phyloP scores from a whole-genome alignment of 108 stramenopile genomes.

The Cyclostephanos tholiformis region DNA sequence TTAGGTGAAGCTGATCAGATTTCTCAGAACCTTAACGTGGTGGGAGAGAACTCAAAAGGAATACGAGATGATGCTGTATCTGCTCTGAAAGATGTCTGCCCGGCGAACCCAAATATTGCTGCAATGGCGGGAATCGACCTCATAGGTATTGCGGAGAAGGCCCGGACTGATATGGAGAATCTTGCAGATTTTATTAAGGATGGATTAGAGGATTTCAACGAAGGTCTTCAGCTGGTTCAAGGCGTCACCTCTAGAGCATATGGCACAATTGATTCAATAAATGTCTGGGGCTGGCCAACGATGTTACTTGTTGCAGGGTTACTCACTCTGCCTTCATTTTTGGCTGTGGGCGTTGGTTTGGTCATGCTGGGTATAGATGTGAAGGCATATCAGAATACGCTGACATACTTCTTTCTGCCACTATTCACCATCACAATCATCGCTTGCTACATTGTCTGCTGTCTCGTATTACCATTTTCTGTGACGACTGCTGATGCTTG shows the following conservation, averaged over 20 bases:
- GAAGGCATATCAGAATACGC: slow-evolving; percentile 26
- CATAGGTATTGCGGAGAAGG: slow-evolving; percentile 33
- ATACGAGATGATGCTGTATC: slow-evolving; percentile 34
- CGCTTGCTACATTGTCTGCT: slow-evolving; percentile 25
- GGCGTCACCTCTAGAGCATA: not conserved
- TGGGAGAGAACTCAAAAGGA: slow-evolving; percentile 26
- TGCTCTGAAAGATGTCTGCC: slow-evolving; percentile 39
- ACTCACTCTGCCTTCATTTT: slow-evolving; percentile 37
- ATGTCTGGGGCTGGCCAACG: slow-evolving; percentile 46
- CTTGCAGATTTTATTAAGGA: slow-evolving; percentile 40
- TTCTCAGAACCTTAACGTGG: slow-evolving; percentile 21
- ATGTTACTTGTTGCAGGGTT: slow-evolving; percentile 31
- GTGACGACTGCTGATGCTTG: slow-evolving; percentile 36
- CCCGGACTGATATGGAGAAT: slow-evolving; percentile 26
- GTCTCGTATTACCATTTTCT: slow-evolving; percentile 22
- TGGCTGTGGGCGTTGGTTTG: slow-evolving; percentile 43
- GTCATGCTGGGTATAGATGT: slow-evolving; percentile 45
- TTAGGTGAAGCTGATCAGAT: slow-evolving; percentile 28
- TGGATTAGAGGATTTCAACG: slow-evolving; percentile 21
- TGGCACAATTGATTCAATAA: slow-evolving; percentile 3
- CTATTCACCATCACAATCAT: slow-evolving; percentile 37
- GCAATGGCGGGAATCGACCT: slow-evolving; percentile 25
- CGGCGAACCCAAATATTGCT: slow-evolving; percentile 34
- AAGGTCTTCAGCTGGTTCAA: slow-evolving; percentile 1
- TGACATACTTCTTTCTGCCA: slow-evolving; percentile 42